Conservation (phyloP, 495 filamentous ascomycete species). For the Lichenothelia convexa region DNA sequence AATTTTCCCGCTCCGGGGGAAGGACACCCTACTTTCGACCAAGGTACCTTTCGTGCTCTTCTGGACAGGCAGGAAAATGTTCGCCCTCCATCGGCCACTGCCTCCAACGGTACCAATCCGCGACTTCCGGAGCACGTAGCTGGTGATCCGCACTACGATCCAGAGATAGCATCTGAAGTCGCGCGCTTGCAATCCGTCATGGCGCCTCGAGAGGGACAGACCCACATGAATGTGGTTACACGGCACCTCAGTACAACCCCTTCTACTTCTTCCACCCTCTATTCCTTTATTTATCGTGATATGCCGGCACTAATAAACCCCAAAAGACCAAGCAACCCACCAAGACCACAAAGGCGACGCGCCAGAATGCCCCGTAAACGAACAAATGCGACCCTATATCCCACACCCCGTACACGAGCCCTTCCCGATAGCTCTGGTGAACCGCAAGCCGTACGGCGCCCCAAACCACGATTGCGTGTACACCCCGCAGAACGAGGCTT, state of each 20-base stretch:
- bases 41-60: conserved; percentile 12
- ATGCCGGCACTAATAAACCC: no score
- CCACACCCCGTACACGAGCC: conserved; percentile 32
- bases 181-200: conserved; percentile 36
- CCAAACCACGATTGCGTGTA: conserved; percentile 38
- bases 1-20: conserved; percentile 29
- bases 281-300: no score
- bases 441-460: conserved; percentile 43
- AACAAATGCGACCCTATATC: conserved; percentile 31
- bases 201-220: conserved; percentile 30
- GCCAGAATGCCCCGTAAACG: background rate
- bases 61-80: conserved; percentile 9
- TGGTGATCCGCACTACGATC: conserved; percentile 44
- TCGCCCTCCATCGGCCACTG: conserved; percentile 5
- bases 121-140: conserved; percentile 36
- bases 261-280: no score
- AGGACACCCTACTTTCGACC: conserved; percentile 17
- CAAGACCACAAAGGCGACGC: background rate
- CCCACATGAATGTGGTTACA: conserved; percentile 34
- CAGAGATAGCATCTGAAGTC: conserved; percentile 37
- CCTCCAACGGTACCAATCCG: conserved; percentile 4
- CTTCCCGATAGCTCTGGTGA: conserved; percentile 55
- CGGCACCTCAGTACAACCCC: conserved; percentile 47
- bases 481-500: conserved; percentile 55
- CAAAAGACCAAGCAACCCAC: background rate